Conservation (phyloP, 108 stramenopile species). For the Aurantiochytrium sp. region DNA sequence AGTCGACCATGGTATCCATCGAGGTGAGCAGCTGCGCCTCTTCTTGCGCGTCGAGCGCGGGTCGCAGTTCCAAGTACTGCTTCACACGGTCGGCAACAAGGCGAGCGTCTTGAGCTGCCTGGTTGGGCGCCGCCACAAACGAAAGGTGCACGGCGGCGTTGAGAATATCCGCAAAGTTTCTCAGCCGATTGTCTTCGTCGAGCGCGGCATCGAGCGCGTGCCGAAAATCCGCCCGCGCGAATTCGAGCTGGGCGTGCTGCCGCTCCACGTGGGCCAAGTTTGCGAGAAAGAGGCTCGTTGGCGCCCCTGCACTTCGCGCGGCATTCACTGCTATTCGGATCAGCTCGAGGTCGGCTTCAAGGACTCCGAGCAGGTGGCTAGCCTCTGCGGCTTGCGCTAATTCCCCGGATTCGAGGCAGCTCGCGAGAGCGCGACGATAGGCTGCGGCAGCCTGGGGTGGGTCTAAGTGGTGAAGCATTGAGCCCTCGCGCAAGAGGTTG, state of each 20-base stretch:
- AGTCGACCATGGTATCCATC: too few relatives aligned
- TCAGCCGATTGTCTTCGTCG: conserved; percentile 25
- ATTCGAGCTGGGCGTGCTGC: not conserved
- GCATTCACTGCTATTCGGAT: not conserved
- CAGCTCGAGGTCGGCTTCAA: not conserved
- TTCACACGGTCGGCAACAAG: not conserved
- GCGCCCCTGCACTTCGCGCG: not conserved
- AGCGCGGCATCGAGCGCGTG: not conserved
- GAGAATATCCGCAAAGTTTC: not conserved
- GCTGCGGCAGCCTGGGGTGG: not conserved
- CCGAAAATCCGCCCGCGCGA: not conserved
- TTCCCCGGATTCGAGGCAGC: not conserved
- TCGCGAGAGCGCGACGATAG: not conserved
- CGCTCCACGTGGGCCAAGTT: not conserved
- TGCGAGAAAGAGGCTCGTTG: not conserved
- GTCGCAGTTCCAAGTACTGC: too few relatives aligned
- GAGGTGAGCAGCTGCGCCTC: too few relatives aligned
- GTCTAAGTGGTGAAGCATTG: not conserved
- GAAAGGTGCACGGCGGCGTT: not conserved
- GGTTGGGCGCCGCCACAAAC: not conserved
- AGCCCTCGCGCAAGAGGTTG: not conserved
- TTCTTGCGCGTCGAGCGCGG: too few relatives aligned
- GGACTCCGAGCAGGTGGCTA: not conserved
- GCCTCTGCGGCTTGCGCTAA: not conserved
- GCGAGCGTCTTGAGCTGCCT: not conserved